These are phyloP conservation scores for Friedmanniomyces endolithicus DNA, from an alignment of 495 filamentous ascomycete genomes.

Conservation along the genomic window DNA sequence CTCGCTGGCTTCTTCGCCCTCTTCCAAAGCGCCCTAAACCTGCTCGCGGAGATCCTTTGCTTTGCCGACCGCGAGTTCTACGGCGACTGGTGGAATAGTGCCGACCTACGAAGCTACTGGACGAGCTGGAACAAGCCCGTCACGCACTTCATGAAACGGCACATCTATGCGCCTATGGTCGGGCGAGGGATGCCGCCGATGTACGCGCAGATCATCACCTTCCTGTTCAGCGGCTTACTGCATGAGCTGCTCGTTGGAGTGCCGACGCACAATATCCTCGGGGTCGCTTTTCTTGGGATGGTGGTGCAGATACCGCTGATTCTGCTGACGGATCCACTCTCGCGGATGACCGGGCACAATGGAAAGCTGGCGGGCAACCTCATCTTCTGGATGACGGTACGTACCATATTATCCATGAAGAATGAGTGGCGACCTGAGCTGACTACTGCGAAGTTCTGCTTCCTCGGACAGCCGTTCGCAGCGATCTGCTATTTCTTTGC, in stretches of 20 bases:
- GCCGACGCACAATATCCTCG: conserved; percentile 83
- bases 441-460: conserved; percentile 46
- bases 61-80: conserved; percentile 95
- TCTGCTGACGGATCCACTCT: conserved; percentile 59
- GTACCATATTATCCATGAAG: background rate
- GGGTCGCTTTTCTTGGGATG: conserved; percentile 90
- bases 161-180: conserved; percentile 76
- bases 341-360: conserved; percentile 59
- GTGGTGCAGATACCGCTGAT: conserved; percentile 84
- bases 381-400: conserved; percentile 75
- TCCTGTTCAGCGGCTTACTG: conserved; percentile 70
- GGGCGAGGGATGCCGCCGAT: conserved; percentile 61
- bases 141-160: conserved; percentile 86
- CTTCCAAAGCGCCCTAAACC: conserved; percentile 83
- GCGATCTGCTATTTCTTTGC: conserved; percentile 90
- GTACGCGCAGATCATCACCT: conserved; percentile 63
- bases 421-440: background rate
- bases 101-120: conserved; percentile 80
- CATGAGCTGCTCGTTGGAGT: conserved; percentile 91
- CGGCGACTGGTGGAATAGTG: conserved; percentile 93
- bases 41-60: conserved; percentile 73
- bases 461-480: conserved; percentile 85
- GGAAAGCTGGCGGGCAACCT: conserved; percentile 73
- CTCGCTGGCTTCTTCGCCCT: conserved; percentile 92
- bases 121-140: conserved; percentile 95